A percentile compares a stretch with the other conserved stretches of the same genome.
Evolutionary conservation across 345 rosid species (phyloP).

Genomic region (Isatis tinctoria): DNA sequence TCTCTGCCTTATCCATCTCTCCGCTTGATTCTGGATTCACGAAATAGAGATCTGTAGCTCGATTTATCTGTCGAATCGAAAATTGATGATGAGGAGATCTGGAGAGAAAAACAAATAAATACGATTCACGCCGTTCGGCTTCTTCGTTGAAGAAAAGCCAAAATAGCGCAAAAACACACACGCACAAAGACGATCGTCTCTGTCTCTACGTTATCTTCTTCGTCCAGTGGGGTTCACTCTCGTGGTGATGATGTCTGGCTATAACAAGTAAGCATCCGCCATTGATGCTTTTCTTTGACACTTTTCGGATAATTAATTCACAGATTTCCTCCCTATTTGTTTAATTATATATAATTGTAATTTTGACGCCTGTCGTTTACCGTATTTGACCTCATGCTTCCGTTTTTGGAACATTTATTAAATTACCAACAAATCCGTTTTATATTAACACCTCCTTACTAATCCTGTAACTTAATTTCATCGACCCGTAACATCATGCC

Average conservation of each 20-base stretch:
- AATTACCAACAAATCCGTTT: background rate
- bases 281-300: conserved; percentile 21
- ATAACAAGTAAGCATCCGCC: conserved; percentile 26
- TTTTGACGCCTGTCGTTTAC: conserved; percentile 22
- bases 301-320: background rate
- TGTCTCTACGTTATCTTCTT: background rate
- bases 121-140: too few species aligned
- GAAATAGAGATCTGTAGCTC: too few species aligned
- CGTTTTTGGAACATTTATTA: conserved; percentile 1
- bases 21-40: background rate
- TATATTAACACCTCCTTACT: background rate
- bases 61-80: too few species aligned
- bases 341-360: background rate
- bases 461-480: background rate
- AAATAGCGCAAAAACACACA: background rate
- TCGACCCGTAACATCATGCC: background rate
- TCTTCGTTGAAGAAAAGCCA: conserved; percentile 11
- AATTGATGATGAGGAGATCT: background rate
- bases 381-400: conserved; percentile 17
- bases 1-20: conserved; percentile 29
- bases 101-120: background rate
- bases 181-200: background rate
- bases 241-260: conserved; percentile 13
- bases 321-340: background rate
- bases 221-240: conserved; percentile 14